Conservation (phyloP, 768 basidiomycete species). For the Xerocomellus amylosporus region DNA sequence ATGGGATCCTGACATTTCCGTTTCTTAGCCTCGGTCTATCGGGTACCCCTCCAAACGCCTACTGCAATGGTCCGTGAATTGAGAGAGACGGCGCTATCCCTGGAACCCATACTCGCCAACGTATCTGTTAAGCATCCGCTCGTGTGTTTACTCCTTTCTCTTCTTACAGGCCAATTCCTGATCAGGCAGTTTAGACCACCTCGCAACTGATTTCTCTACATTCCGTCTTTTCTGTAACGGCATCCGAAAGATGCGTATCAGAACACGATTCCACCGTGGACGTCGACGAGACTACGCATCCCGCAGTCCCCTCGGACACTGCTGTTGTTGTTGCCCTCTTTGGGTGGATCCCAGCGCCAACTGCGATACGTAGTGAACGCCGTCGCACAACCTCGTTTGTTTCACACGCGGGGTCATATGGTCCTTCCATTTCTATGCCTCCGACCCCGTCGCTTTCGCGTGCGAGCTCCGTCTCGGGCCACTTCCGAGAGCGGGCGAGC, state of each 20-base stretch:
- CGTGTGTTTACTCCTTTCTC: constrained; percentile 39
- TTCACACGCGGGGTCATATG: constrained; percentile 27
- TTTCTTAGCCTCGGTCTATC: constrained; percentile 62
- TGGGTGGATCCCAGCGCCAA: constrained; percentile 44
- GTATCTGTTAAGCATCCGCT: constrained; percentile 71
- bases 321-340: constrained; percentile 46
- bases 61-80: constrained; percentile 59
- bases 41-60: constrained; percentile 69
- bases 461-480: constrained; percentile 31
- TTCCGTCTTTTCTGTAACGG: constrained; percentile 39
- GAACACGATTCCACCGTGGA: constrained; percentile 23
- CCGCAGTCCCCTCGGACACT: constrained; percentile 34
- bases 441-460: constrained; percentile 33
- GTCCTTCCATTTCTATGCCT: constrained; percentile 29
- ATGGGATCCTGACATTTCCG: constrained; percentile 1
- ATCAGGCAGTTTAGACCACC: constrained; percentile 43
- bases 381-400: constrained; percentile 19
- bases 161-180: constrained; percentile 5
- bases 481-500: constrained; percentile 15
- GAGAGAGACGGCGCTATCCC: constrained; percentile 48
- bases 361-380: constrained; percentile 15
- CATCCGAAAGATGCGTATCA: constrained; percentile 27
- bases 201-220: constrained; percentile 54
- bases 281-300: constrained; percentile 8
- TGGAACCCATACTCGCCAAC: constrained; percentile 52